Percentiles rank a stretch among this genome's conserved stretches.
Conservation (phyloP, 345 rosid genomes). For the Ceriops decandra region DNA sequence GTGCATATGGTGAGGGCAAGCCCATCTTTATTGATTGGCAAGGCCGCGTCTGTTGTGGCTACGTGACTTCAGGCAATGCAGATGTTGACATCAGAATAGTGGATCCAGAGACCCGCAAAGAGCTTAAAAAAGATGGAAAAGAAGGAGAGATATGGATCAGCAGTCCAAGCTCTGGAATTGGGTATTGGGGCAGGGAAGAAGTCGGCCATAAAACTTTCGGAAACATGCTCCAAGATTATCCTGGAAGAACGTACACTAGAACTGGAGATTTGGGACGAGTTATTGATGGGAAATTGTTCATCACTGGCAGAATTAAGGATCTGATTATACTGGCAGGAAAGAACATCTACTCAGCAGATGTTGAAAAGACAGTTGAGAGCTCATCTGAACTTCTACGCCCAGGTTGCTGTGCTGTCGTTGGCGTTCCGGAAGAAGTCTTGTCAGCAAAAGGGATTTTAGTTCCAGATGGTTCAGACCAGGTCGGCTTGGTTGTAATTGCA, state of each 20-base stretch:
- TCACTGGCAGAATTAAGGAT: constrained; percentile 74
- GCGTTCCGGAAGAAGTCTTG: constrained; percentile 61
- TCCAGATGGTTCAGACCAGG: constrained; percentile 53
- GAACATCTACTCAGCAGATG: constrained; percentile 65
- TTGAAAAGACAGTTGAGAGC: constrained; percentile 65
- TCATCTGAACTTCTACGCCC: constrained; percentile 54
- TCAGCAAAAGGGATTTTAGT: constrained; percentile 52
- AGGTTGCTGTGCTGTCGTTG: constrained; percentile 67
- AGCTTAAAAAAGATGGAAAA: constrained; percentile 39
- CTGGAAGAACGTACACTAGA: constrained; percentile 49
- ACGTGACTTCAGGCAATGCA: constrained; percentile 29
- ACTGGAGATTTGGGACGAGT: constrained; percentile 64
- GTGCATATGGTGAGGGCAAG: constrained; percentile 57
- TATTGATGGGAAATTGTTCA: constrained; percentile 52
- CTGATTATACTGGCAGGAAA: constrained; percentile 67
- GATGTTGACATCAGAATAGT: constrained; percentile 57
- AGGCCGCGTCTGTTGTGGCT: constrained; percentile 63
- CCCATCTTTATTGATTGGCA: constrained; percentile 66
- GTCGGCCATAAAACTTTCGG: constrained; percentile 46
- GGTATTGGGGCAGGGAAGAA: constrained; percentile 65
- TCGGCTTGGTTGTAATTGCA: constrained; percentile 67
- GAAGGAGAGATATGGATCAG: constrained; percentile 75
- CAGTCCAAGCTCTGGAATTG: constrained; percentile 64
- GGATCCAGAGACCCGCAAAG: constrained; percentile 40
- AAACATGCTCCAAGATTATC: constrained; percentile 36